Evolutionary conservation across 2,329 filamentous ascomycete species (phyloP), one percentile per base, ranked within the genome.

Genomic region (Neopestalotiopsis clavispora): DNA sequence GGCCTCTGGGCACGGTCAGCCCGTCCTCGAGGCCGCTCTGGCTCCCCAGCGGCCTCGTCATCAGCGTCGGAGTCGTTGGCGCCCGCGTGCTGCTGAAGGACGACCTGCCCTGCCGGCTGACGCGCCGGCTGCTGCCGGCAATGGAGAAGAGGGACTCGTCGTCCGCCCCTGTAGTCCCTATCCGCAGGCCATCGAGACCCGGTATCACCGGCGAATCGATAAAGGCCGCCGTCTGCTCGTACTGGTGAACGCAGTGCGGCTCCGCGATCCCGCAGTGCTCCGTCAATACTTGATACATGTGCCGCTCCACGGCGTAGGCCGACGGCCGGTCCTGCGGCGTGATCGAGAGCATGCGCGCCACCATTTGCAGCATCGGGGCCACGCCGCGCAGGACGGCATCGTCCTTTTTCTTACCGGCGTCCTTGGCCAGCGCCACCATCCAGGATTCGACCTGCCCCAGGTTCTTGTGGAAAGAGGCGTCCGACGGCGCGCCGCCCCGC

Each of bases 391-490:
- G 87, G 3, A 87, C 75, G 42, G 80, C 77, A 58, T 84, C 85
- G 61, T 83, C 78, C 73, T 85, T 85, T 73, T 84, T 86, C 73
- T 84, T 86, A 70, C 73, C 78, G 65, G 87, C 88, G n/a, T 91
- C 88, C 69, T 88, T 87, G 40, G 88, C 87, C 4, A 93, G 80
- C 2, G 79, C 80, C 1, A 82, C 81, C 82, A 93, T 91, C 92
- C 92, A 94, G 14, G 84, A 84, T 71, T 91, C 87, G 2, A 94
- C 85, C 77, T 92, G 91, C 17, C 87, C 85, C 1, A 91, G 82
- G 73, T 94, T 93, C 71, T 87, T 87, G 78, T 94, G 92, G 78
- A 92, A 94, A 0, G 90, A 92, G 0, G 90, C 86, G 78, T 94
- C 92, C 7, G 86, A 84, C 1, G 91, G 86, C 5, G 89, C 89